Evolutionary conservation across 1,284 basidiomycete species (phyloP).

Genomic region (Tilletia caries): DNA sequence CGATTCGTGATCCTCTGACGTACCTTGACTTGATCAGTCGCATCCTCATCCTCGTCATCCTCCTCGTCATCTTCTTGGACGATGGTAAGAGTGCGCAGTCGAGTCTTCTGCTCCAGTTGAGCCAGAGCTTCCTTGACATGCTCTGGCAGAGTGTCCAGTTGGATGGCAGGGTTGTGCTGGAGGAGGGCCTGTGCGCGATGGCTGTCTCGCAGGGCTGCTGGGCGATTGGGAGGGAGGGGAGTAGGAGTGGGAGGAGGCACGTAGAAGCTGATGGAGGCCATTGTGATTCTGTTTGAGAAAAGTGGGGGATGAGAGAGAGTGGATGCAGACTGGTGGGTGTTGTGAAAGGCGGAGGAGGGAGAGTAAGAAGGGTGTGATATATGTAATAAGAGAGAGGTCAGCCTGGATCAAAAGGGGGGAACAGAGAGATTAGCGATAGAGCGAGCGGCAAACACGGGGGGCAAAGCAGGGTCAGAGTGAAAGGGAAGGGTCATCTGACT

Average conservation of each 20-base stretch:
- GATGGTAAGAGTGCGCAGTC: neutral
- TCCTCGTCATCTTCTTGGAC: neutral
- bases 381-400: no score
- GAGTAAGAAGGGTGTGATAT: no score
- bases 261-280: slow-evolving; percentile 14
- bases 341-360: neutral
- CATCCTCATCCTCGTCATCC: neutral
- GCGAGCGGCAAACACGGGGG: no score
- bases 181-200: neutral
- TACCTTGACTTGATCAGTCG: no score
- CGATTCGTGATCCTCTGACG: no score
- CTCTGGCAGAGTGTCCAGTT: neutral
- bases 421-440: no score
- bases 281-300: neutral
- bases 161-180: neutral
- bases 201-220: neutral
- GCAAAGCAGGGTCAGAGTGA: no score
- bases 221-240: neutral
- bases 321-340: neutral
- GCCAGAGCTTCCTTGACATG: neutral
- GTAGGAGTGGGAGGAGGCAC: neutral
- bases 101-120: neutral
- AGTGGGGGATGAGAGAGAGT: no score
- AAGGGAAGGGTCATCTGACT: no score
- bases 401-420: no score